Conservation (phyloP, 495 filamentous ascomycete genomes). For the Xylaria grammica region DNA sequence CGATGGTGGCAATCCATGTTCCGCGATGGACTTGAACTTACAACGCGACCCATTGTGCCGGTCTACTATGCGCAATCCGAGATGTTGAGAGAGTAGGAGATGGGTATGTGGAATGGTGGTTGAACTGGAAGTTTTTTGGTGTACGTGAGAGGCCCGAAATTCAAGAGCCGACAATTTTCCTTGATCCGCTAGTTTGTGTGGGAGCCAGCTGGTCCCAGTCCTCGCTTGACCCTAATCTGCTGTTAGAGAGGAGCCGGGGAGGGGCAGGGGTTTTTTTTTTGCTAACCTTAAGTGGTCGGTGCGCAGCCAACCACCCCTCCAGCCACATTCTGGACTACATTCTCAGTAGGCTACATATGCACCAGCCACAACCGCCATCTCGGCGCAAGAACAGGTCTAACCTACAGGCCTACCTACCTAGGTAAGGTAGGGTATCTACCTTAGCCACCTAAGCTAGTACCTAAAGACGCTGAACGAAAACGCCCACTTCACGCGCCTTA, state of each 20-base stretch:
- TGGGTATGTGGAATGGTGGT: conserved; percentile 25
- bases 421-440: too few relatives aligned
- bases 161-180: conserved; percentile 42
- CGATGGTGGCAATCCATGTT: too few relatives aligned
- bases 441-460: too few relatives aligned
- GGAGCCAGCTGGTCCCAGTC: conserved; percentile 30
- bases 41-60: conserved; percentile 57
- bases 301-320: not conserved
- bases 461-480: not conserved
- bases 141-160: conserved; percentile 28
- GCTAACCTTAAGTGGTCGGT: too few relatives aligned
- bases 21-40: conserved; percentile 41
- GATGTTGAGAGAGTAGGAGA: conserved; percentile 31
- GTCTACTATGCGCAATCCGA: conserved; percentile 41
- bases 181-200: conserved; percentile 36
- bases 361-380: conserved; percentile 7
- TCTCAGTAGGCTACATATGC: too few relatives aligned
- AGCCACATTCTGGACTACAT: not conserved
- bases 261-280: too few relatives aligned
- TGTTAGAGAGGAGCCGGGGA: not conserved
- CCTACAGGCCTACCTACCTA: not conserved
- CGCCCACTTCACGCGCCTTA: conserved; percentile 6
- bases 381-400: too few relatives aligned
- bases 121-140: conserved; percentile 37
- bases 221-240: conserved; percentile 41